Percentiles rank a stretch among this genome's conserved stretches.
Conservation (phyloP, 805 yeast genomes). For the Groenewaldozyma tartarivorans region DNA sequence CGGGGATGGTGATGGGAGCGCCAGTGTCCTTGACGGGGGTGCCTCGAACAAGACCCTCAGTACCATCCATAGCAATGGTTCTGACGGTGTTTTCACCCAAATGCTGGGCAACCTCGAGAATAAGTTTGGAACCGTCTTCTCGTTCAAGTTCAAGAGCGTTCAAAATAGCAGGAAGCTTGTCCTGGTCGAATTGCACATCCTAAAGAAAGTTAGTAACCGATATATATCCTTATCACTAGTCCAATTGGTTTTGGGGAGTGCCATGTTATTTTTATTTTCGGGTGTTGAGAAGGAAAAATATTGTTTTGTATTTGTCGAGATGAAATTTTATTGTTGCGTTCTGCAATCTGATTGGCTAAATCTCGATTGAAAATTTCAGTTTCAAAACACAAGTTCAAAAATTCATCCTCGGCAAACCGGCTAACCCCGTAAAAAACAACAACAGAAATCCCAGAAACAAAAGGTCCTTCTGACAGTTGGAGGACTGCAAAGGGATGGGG, state of each 20-base stretch:
- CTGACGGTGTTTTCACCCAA: conserved; percentile 99
- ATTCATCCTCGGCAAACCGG: conserved; percentile 1
- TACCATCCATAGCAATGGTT: conserved; percentile 99
- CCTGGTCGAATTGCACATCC: conserved; percentile 95
- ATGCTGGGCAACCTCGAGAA: conserved; percentile 98
- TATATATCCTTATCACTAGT: background rate
- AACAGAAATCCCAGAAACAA: background rate
- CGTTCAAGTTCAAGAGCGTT: conserved; percentile 89
- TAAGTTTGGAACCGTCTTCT: conserved; percentile 64
- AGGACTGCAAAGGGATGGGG: background rate
- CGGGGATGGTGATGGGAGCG: conserved; percentile 97
- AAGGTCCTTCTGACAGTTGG: conserved; percentile 1
- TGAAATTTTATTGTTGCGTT: too few species aligned
- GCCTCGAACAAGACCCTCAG: conserved; percentile 99
- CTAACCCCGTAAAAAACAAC: background rate
- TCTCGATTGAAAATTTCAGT: too few species aligned
- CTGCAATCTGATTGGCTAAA: conserved; percentile 6
- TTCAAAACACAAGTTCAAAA: too few species aligned
- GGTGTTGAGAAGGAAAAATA: background rate
- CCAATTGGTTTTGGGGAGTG: background rate
- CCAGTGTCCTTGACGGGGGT: conserved; percentile 87
- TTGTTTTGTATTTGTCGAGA: too few species aligned
- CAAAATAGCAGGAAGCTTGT: conserved; percentile 92
- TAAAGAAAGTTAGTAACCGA: too few species aligned
- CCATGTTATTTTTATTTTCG: background rate